A percentile compares a stretch with the other conserved stretches of the same genome.
Conservation (phyloP, 2,329 filamentous ascomycete species). For the Fusarium brevicatenulatum region DNA sequence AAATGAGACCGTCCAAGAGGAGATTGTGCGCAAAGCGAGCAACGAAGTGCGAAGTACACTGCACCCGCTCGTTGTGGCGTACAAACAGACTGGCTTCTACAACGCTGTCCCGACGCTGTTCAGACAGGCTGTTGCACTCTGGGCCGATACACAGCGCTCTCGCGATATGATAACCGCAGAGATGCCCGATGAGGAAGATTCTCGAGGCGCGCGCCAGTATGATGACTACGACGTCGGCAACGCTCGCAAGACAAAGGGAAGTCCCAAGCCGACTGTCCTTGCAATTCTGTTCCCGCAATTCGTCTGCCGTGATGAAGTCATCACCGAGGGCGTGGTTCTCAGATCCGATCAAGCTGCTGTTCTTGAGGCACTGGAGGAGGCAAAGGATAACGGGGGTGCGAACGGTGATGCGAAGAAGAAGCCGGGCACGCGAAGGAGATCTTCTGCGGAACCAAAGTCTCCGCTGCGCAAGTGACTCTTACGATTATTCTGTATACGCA, state of each 20-base stretch:
- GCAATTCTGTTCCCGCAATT: conserved; percentile 44
- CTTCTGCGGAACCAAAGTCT: conserved; percentile 24
- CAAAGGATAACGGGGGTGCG: conserved; percentile 1
- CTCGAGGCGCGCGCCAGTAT: conserved; percentile 31
- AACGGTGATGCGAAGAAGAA: conserved; percentile 32
- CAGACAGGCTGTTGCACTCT: conserved; percentile 39
- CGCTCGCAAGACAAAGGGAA: conserved; percentile 13
- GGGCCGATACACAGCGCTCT: conserved; percentile 41
- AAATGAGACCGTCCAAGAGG: conserved; percentile 31
- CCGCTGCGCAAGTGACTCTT: conserved; percentile 20
- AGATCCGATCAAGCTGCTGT: conserved; percentile 39
- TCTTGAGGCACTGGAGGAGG: conserved; percentile 29
- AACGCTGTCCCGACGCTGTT: conserved; percentile 40
- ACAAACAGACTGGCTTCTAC: conserved; percentile 41
- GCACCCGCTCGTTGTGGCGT: conserved; percentile 35
- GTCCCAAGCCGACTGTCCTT: conserved; percentile 4
- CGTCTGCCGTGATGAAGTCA: conserved; percentile 34
- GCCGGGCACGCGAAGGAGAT: conserved; percentile 2
- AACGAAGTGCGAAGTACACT: conserved; percentile 37
- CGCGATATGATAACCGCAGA: conserved; percentile 42
- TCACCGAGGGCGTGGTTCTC: conserved; percentile 41
- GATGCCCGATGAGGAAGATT: conserved; percentile 34
- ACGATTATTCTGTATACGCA: background rate
- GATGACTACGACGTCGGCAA: conserved; percentile 33
- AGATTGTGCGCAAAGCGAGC: conserved; percentile 42